Evolutionary conservation across 1,284 basidiomycete species (phyloP).

Genomic region (Heterobasidion annosum): DNA sequence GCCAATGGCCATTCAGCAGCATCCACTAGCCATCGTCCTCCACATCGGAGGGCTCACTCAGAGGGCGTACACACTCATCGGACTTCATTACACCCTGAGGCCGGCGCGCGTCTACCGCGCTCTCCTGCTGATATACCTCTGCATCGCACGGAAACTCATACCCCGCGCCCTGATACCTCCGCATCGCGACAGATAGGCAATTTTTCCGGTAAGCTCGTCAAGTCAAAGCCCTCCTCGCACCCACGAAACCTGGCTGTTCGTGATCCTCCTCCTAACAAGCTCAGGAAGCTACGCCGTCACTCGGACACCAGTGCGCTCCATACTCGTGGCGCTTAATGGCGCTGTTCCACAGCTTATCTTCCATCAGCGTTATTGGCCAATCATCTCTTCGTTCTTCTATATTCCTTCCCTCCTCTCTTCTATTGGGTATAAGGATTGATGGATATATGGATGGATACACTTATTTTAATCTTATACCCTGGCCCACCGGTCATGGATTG

Average conservation of each 20-base stretch:
- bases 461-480: no score
- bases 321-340: no score
- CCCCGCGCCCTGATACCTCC: background rate
- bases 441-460: no score
- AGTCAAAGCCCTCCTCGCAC: background rate
- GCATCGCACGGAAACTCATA: background rate
- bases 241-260: background rate
- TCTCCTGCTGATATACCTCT: background rate
- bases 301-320: background rate
- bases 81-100: no score
- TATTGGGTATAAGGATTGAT: no score
- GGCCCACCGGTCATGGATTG: no score
- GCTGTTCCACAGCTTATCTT: no score
- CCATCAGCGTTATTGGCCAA: no score
- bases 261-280: background rate
- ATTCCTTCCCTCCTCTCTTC: no score
- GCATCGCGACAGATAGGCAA: background rate
- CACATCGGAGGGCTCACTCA: background rate
- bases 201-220: background rate
- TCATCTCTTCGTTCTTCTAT: no score
- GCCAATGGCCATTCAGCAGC: no score
- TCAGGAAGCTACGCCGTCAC: background rate
- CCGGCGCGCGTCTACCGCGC: no score
- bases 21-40: background rate
- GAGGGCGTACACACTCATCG: background rate